Base-by-base conservation (phyloP, 75 land plant species). In the Pinus tabuliformis region DNA sequence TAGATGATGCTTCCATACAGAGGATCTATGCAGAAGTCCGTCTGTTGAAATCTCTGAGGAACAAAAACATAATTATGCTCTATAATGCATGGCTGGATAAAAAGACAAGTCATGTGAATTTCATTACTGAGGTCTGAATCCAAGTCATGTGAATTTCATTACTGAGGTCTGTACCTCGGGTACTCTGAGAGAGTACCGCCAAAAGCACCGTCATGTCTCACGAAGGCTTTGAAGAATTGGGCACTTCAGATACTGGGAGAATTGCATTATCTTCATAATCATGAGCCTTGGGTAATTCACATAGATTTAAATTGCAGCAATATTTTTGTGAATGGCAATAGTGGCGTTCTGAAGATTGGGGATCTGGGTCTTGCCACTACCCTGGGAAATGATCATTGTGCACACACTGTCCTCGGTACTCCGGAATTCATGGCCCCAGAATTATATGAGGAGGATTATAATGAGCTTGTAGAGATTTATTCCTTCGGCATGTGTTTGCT, bases 381-480 rank as follows among this genome's bases (percentile, higher is more conserved):
- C 3, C 82, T 91, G 2, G 91, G 81, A 6, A 85, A 74, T 68
- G 80, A 78, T 74, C 88, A 80, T 61, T 60, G 71, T 21, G 89
- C 91, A 13, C 95, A 89, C 60, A 78, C 93, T 5, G 60, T 91
- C 16, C 65, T 91, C 6, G 95, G 95, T 11, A 93, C 93, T 37
- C 95, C 95, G 13, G 93, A 90, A 83, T 93, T 83, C 82, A 93
- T 93, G 95, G 95, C 95, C n/a, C 95, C 95, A 5, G 95, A 93
- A 80, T 83, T 91, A 66, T 93, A 86, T 70, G 88, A 89, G 21
- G 93, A 91, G 73, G 81, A 91, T 58, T 93, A 93, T 89, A 89
- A 92, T 21, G 95, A 93, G 76, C 80, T 78, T 70, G 91, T 89
- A 1, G 95, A 93, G 82, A 82, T 93, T 45, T 93, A 91, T 78